These are phyloP conservation scores for Aspergillus sp. DNA, from an alignment of 2,329 filamentous ascomycete genomes.

Conservation along the genomic window DNA sequence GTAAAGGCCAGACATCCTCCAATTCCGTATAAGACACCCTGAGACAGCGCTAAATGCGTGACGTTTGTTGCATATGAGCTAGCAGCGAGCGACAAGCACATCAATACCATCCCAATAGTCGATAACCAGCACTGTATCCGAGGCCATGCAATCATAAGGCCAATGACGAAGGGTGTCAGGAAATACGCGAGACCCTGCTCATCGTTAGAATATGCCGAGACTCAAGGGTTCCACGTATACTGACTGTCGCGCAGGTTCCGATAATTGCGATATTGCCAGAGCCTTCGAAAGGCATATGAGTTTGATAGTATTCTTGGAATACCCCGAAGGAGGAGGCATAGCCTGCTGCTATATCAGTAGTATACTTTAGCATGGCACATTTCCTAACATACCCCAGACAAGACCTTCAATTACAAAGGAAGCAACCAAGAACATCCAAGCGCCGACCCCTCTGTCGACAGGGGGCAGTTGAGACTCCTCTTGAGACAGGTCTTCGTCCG, in stretches of 20 bases:
- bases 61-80: constrained; percentile 17
- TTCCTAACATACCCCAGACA: constrained; percentile 44
- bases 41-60: constrained; percentile 15
- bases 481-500: background rate
- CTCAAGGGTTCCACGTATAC: background rate
- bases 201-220: background rate
- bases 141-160: constrained; percentile 1
- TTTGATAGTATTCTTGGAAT: constrained; percentile 24
- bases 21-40: constrained; percentile 27
- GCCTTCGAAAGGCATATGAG: constrained; percentile 9
- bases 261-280: constrained; percentile 12
- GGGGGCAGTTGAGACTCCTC: constrained; percentile 18
- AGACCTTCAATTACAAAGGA: constrained; percentile 49
- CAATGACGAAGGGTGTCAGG: constrained; percentile 13
- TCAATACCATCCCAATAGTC: constrained; percentile 13
- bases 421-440: constrained; percentile 44
- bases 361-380: background rate
- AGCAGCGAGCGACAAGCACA: constrained; percentile 16
- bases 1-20: constrained; percentile 44
- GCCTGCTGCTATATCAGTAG: background rate
- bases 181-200: constrained; percentile 16
- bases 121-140: constrained; percentile 12
- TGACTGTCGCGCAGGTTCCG: constrained; percentile 20
- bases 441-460: constrained; percentile 33
- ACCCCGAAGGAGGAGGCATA: constrained; percentile 11